These are phyloP conservation scores for Pseudogymnoascus sp. DNA, from an alignment of 2,329 filamentous ascomycete genomes.

Conservation along the genomic window DNA sequence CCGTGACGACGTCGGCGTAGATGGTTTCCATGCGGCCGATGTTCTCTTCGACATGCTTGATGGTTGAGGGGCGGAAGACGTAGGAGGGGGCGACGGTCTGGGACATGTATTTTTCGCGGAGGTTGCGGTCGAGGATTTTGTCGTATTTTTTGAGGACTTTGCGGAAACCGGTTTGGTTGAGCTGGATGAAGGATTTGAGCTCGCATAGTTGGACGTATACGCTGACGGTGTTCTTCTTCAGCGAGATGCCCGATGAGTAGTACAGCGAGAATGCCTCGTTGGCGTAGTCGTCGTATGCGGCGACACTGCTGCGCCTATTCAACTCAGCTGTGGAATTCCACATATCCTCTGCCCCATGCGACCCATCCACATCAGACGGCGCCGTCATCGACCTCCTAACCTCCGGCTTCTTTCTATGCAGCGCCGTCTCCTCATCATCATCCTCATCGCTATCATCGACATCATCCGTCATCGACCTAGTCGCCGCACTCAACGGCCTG, in stretches of 20 bases:
- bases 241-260: conserved; percentile 67
- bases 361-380: conserved; percentile 20
- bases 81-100: conserved; percentile 69
- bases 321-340: conserved; percentile 55
- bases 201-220: conserved; percentile 91
- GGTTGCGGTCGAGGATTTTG: conserved; percentile 80
- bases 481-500: conserved; percentile 39
- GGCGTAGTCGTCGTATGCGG: conserved; percentile 68
- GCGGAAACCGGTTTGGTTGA: conserved; percentile 93
- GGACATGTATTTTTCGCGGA: conserved; percentile 72
- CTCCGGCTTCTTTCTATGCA: conserved; percentile 26
- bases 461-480: conserved; percentile 48
- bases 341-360: conserved; percentile 43
- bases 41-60: conserved; percentile 62
- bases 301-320: conserved; percentile 51
- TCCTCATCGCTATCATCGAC: conserved; percentile 60
- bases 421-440: conserved; percentile 52
- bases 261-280: conserved; percentile 66
- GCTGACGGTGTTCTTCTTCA: conserved; percentile 86
- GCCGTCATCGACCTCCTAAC: conserved; percentile 30
- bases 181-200: conserved; percentile 88
- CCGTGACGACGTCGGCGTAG: conserved; percentile 76
- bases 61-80: conserved; percentile 70
- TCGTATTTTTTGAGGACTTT: conserved; percentile 99
- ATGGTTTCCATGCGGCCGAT: conserved; percentile 69